Base-by-base conservation (phyloP, 352 stramenopile genomes). In the Hyaloperonospora brassicae region DNA sequence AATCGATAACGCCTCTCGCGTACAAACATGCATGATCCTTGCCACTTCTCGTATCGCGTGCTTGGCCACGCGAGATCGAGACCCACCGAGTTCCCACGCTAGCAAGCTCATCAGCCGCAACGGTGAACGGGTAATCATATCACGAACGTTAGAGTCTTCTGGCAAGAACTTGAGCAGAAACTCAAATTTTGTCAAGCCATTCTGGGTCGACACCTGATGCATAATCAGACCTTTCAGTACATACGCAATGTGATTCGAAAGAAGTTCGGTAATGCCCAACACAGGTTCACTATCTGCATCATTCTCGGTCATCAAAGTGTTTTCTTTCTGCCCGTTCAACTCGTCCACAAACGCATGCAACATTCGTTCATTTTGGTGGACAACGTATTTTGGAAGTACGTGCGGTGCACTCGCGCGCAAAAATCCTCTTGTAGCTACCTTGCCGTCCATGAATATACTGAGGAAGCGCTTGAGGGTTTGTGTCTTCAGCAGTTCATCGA, bases 91-190 rank as follows among this genome's bases (percentile, higher is more conserved):
- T 36, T 89, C 79, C 79, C 79, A 87, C 10, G 62, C 78, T 17
- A 89, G 40, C 25, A 80, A 57, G 31, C 83, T 86, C 42, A 86
- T 61, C 41, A 89, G 44, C 42, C 72, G 72, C 34, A 87, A 27
- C 1, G 77, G 56, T 9, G 70, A 73, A 36, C 80, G 67, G 1
- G 52, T 70, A 45, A 89, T 78, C 17, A 86, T 61, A 61, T 89
- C 79, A 41, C 66, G 64, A 24, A 83, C 64, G 8, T 70, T 85
- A 22, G 59, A 66, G 39, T 87, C 82, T 46, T 84, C 70, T 11
- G 72, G 74, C 31, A 87, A 55, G 30, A 84, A 84, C 47, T 76
- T 74, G 43, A 87, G 72, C 41, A 89, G 57, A 55, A 89, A 89
- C 31, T 86, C 77, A 74, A 71, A 87, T 58, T 85, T 75, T 17